These are phyloP conservation scores for Periconia digitata DNA, from an alignment of 2,329 filamentous ascomycete species.

Conservation along the genomic window DNA sequence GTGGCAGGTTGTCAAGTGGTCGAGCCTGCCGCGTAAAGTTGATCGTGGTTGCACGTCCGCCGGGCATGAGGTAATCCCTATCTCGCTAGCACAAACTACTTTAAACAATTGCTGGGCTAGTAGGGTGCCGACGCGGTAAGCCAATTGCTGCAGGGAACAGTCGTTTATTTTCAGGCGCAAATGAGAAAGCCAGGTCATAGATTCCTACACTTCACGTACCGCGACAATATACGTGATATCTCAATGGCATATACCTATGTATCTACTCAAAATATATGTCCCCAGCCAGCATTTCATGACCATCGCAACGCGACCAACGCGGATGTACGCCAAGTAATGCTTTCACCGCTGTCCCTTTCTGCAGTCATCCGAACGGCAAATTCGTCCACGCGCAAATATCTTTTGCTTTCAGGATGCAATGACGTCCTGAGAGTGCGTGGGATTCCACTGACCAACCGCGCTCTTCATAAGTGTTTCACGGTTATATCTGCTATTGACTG, in stretches of 20 bases:
- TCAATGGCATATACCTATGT: not conserved
- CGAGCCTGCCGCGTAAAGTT: constrained; percentile 20
- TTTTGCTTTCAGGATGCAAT: not conserved
- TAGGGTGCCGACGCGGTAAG: not conserved
- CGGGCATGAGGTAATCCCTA: constrained; percentile 41
- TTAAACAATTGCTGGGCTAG: constrained; percentile 7
- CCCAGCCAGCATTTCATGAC: no score
- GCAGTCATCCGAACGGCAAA: no score
- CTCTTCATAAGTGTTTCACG: not conserved
- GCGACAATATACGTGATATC: not conserved
- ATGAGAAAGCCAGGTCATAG: not conserved
- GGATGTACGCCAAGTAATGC: no score
- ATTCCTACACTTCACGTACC: not conserved
- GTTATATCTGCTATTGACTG: not conserved
- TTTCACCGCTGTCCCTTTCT: no score
- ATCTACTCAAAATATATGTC: no score
- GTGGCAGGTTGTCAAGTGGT: constrained; percentile 25
- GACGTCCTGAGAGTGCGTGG: not conserved
- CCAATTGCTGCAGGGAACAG: not conserved
- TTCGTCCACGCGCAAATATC: not conserved
- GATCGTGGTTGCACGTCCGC: constrained; percentile 29
- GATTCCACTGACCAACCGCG: not conserved
- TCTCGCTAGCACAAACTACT: constrained; percentile 32
- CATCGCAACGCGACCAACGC: no score
- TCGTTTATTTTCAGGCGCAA: not conserved